Conservation (phyloP, 192 early-diverging fungal genomes). For the Backusella morwellensis region DNA sequence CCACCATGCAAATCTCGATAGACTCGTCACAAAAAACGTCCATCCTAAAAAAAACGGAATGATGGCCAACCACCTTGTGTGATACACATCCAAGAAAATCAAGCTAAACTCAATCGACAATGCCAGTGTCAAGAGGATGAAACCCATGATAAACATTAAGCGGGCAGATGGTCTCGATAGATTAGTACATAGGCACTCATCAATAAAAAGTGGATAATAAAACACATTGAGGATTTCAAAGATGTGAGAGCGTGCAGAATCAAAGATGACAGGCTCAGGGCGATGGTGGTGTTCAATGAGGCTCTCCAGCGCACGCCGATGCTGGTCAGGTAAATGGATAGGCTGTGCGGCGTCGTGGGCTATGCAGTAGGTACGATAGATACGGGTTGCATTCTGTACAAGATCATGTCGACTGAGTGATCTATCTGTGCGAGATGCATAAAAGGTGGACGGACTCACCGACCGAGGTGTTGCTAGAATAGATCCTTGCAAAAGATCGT, state of each 20-base stretch:
- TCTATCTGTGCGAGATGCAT: conserved; percentile 9
- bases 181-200: conserved; percentile 38
- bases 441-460: not conserved
- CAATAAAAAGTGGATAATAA: conserved; percentile 43
- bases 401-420: conserved; percentile 29
- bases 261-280: conserved; percentile 43
- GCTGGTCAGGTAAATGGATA: conserved; percentile 39
- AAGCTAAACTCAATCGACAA: conserved; percentile 36
- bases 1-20: conserved; percentile 37
- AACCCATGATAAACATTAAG: conserved; percentile 22
- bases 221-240: conserved; percentile 46
- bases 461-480: not conserved
- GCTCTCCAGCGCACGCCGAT: conserved; percentile 34
- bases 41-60: conserved; percentile 37
- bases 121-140: conserved; percentile 30
- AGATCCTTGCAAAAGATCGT: not conserved
- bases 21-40: conserved; percentile 28
- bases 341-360: conserved; percentile 27
- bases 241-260: conserved; percentile 38
- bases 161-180: conserved; percentile 11
- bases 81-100: conserved; percentile 29
- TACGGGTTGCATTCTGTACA: conserved; percentile 35
- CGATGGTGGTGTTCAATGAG: conserved; percentile 37
- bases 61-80: conserved; percentile 33
- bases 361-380: conserved; percentile 35